Evolutionary conservation across 1,284 basidiomycete species (phyloP).

Genomic region (Cutaneotrichosporon dermatis): DNA sequence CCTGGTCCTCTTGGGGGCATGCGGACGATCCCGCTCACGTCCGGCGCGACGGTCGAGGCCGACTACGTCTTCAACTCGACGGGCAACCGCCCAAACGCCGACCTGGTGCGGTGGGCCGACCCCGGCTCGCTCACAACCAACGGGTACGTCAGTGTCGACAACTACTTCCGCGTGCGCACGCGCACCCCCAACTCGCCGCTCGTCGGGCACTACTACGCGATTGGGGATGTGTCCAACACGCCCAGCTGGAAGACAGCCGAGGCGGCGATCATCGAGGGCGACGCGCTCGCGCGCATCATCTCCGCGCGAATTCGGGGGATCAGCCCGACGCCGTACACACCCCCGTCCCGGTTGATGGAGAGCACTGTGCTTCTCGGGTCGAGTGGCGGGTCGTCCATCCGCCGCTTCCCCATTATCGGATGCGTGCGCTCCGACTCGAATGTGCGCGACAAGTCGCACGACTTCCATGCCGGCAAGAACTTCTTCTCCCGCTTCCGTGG

Average conservation of each 20-base stretch:
- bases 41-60: conserved; percentile 40
- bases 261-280: conserved; percentile 25
- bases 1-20: conserved; percentile 31
- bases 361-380: conserved; percentile 36
- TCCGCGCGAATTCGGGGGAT: conserved; percentile 31
- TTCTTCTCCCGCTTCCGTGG: conserved; percentile 35
- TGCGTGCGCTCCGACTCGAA: neutral
- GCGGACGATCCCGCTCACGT: conserved; percentile 36
- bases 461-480: conserved; percentile 28
- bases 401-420: conserved; percentile 34
- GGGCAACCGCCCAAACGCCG: conserved; percentile 49
- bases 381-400: conserved; percentile 26
- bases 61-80: conserved; percentile 50
- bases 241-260: conserved; percentile 41
- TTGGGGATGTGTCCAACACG: conserved; percentile 40
- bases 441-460: conserved; percentile 26
- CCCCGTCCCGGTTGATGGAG: conserved; percentile 12
- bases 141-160: conserved; percentile 43
- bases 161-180: conserved; percentile 26
- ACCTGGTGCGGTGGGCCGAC: conserved; percentile 39
- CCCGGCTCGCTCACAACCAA: conserved; percentile 29
- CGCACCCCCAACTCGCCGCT: conserved; percentile 19
- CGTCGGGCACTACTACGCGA: conserved; percentile 39
- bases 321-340: conserved; percentile 25
- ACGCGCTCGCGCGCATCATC: conserved; percentile 26